A percentile compares a stretch with the other conserved stretches of the same genome.
These are phyloP conservation scores for Noccaea caerulescens DNA, from an alignment of 345 rosid species.

Conservation along the genomic window DNA sequence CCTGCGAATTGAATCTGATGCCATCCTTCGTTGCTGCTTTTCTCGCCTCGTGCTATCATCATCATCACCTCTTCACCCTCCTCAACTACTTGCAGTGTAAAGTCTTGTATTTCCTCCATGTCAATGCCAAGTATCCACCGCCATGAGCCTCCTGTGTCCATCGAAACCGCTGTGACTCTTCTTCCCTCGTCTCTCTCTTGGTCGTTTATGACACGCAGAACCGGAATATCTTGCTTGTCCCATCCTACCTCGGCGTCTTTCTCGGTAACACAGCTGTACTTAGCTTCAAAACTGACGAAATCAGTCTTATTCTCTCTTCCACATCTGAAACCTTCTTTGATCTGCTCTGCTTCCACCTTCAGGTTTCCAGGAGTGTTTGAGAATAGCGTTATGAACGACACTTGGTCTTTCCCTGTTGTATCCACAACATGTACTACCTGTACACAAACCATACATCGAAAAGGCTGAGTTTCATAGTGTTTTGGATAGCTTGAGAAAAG, in stretches of 20 bases:
- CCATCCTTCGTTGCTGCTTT: conserved; percentile 68
- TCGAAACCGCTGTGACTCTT: conserved; percentile 54
- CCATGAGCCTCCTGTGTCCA: conserved; percentile 67
- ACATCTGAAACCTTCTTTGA: conserved; percentile 74
- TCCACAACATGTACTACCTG: conserved; percentile 95
- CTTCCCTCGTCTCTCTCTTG: conserved; percentile 37
- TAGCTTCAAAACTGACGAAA: conserved; percentile 69
- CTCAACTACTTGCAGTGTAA: conserved; percentile 57
- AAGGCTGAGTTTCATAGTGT: not conserved
- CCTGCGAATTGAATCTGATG: conserved; percentile 83
- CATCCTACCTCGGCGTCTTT: conserved; percentile 69
- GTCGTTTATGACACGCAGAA: conserved; percentile 54
- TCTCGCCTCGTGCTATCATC: conserved; percentile 58
- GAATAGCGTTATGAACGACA: conserved; percentile 65
- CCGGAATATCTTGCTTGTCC: conserved; percentile 68
- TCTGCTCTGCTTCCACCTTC: conserved; percentile 65
- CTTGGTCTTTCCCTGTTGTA: conserved; percentile 59
- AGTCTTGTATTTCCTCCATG: conserved; percentile 72
- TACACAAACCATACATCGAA: conserved; percentile 14
- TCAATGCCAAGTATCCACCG: conserved; percentile 94
- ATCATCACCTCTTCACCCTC: conserved; percentile 57
- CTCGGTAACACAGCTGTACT: conserved; percentile 73
- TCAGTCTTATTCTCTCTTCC: conserved; percentile 74
- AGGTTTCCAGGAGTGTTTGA: conserved; percentile 90
- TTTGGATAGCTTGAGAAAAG: not conserved